Conservation (phyloP, 2,329 filamentous ascomycete species). For the Emmonsia crescens region DNA sequence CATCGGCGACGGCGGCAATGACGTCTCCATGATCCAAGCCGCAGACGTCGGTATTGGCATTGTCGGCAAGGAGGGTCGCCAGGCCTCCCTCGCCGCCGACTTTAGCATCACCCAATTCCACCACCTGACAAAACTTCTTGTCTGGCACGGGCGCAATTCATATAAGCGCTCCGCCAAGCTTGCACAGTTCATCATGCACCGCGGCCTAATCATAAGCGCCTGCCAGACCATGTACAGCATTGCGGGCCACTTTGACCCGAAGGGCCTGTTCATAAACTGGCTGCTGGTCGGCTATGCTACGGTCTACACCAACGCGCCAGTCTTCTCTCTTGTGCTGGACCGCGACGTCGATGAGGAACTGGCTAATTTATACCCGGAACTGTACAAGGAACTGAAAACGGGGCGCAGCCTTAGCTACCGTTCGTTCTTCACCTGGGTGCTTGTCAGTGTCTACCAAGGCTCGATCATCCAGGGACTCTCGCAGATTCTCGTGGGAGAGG, state of each 20-base stretch:
- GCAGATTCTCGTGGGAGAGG: slow-evolving; percentile 73
- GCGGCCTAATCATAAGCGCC: slow-evolving; percentile 86
- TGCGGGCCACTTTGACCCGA: slow-evolving; percentile 81
- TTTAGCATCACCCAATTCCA: slow-evolving; percentile 95
- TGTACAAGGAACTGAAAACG: slow-evolving; percentile 93
- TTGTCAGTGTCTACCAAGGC: slow-evolving; percentile 91
- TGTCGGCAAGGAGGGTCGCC: slow-evolving; percentile 91
- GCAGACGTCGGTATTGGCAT: slow-evolving; percentile 97
- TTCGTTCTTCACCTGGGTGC: slow-evolving; percentile 94
- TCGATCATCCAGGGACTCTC: slow-evolving; percentile 90
- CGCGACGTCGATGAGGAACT: slow-evolving; percentile 89
- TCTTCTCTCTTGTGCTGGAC: slow-evolving; percentile 88
- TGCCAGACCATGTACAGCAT: slow-evolving; percentile 98
- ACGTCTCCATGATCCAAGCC: slow-evolving; percentile 98
- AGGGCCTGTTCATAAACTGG: slow-evolving; percentile 94
- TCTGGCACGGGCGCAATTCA: slow-evolving; percentile 96
- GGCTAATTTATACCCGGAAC: slow-evolving; percentile 88
- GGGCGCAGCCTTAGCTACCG: slow-evolving; percentile 80
- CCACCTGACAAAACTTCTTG: slow-evolving; percentile 89
- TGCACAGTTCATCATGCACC: slow-evolving; percentile 95
- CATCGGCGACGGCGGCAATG: slow-evolving; percentile 95
- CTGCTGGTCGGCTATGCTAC: slow-evolving; percentile 94
- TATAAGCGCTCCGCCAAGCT: slow-evolving; percentile 95
- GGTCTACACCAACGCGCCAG: slow-evolving; percentile 84
- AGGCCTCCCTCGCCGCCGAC: slow-evolving; percentile 89